Percentiles rank a stretch among this genome's conserved stretches.
phyloP scores from a whole-genome alignment of 2,329 filamentous ascomycete genomes.

The Cercospora brassicicola region DNA sequence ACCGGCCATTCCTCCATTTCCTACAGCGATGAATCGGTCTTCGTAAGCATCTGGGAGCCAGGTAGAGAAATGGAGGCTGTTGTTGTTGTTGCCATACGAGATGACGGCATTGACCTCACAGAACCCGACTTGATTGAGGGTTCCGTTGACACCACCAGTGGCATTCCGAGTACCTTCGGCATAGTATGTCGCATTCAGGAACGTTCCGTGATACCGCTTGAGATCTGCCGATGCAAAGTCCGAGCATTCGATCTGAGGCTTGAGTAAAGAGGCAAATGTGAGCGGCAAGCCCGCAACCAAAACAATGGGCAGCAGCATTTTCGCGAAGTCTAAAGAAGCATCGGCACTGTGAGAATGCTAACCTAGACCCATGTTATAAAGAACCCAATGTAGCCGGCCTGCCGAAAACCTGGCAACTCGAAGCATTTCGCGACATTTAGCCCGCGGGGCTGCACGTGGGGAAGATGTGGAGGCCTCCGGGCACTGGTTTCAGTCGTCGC shows the following conservation, averaged over 20 bases:
- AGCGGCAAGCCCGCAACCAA: not conserved
- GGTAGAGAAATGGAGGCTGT: slow-evolving; percentile 29
- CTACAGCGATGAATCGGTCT: slow-evolving; percentile 34
- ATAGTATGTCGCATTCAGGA: slow-evolving; percentile 29
- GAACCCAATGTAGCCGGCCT: not conserved
- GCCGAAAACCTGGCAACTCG: not conserved
- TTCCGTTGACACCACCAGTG: slow-evolving; percentile 24
- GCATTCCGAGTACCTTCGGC: slow-evolving; percentile 18
- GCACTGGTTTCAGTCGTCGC: not conserved
- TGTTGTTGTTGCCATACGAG: slow-evolving; percentile 29
- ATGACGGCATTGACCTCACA: slow-evolving; percentile 31
- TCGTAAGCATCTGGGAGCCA: slow-evolving; percentile 35
- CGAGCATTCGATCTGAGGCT: not conserved
- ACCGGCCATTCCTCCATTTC: slow-evolving; percentile 36
- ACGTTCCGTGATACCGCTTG: slow-evolving; percentile 18
- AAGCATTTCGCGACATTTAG: not conserved
- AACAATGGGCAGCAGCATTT: not conserved
- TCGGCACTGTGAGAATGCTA: not conserved
- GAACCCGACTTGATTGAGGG: slow-evolving; percentile 28
- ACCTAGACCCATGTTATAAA: not conserved
- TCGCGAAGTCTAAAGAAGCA: not conserved
- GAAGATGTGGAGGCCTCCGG: not conserved
- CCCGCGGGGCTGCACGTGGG: not conserved
- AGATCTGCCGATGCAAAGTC: not conserved
- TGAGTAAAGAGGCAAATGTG: not conserved